These are phyloP conservation scores for Cytospora mali DNA, from an alignment of 2,329 filamentous ascomycete genomes.

Conservation along the genomic window DNA sequence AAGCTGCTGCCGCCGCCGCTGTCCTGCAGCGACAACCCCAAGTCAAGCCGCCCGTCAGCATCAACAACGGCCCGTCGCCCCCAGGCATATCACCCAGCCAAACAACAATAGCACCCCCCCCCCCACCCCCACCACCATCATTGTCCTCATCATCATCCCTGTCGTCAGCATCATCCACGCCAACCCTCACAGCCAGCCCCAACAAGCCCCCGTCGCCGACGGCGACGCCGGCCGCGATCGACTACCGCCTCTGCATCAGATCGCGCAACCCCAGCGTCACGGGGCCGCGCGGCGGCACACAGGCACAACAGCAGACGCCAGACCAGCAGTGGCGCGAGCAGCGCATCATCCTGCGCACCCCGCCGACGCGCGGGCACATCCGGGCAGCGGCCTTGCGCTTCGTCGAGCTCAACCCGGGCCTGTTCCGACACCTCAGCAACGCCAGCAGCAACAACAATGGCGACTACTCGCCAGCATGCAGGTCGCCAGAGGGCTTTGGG, in stretches of 20 bases:
- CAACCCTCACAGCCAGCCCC: background rate
- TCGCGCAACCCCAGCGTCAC: conserved; percentile 9
- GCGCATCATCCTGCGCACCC: conserved; percentile 18
- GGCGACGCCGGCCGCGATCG: background rate
- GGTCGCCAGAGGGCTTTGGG: too few relatives aligned
- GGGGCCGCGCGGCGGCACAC: background rate
- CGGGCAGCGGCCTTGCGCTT: conserved; percentile 20
- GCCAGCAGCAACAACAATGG: background rate
- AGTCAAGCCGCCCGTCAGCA: background rate
- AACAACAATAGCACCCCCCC: background rate
- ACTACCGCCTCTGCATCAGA: conserved; percentile 23
- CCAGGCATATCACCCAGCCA: background rate
- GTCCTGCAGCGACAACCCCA: background rate
- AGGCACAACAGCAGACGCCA: background rate
- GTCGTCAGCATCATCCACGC: conserved; percentile 10
- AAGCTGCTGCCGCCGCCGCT: background rate
- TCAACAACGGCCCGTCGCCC: background rate
- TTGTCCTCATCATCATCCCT: background rate
- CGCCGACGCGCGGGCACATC: conserved; percentile 21
- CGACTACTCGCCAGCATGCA: too few relatives aligned
- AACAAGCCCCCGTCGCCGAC: background rate
- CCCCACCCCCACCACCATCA: background rate
- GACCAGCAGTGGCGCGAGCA: conserved; percentile 3
- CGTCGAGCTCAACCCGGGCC: conserved; percentile 6
- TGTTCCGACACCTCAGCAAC: conserved; percentile 12